Evolutionary conservation across 805 yeast genomes (phyloP).

Genomic region (Kazachstania martiniae): DNA sequence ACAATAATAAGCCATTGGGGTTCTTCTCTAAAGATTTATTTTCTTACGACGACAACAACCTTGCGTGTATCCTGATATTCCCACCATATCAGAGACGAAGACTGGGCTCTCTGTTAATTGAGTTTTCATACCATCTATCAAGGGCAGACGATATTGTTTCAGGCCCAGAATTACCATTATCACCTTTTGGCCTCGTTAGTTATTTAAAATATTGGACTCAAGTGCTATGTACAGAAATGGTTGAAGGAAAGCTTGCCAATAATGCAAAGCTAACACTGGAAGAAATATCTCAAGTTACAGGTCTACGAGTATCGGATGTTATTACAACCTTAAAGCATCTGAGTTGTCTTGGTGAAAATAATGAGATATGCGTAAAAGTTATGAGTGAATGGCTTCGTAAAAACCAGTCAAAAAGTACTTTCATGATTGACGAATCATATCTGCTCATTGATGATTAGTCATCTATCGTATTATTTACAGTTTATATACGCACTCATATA

Average conservation of each 20-base stretch:
- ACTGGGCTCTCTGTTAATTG: conserved; percentile 70
- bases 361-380: conserved; percentile 10
- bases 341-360: conserved; percentile 31
- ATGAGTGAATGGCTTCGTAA: conserved; percentile 13
- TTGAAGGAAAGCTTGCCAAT: conserved; percentile 31
- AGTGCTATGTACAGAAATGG: conserved; percentile 34
- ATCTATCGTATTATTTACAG: no score
- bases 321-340: conserved; percentile 48
- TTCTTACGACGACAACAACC: conserved; percentile 67
- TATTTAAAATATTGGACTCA: conserved; percentile 72
- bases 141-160: conserved; percentile 51
- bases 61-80: conserved; percentile 83
- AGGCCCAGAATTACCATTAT: conserved; percentile 88
- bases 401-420: conserved; percentile 3
- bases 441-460: conserved; percentile 19
- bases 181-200: conserved; percentile 66
- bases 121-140: conserved; percentile 73
- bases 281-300: conserved; percentile 44
- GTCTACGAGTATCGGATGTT: conserved; percentile 54
- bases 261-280: conserved; percentile 32
- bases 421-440: conserved; percentile 18
- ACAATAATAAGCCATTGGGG: conserved; percentile 56
- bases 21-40: conserved; percentile 82
- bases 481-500: no score
- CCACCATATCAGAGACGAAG: conserved; percentile 83